Conservation (phyloP, 257 asterid genomes). For the Forsythia suspensa region DNA sequence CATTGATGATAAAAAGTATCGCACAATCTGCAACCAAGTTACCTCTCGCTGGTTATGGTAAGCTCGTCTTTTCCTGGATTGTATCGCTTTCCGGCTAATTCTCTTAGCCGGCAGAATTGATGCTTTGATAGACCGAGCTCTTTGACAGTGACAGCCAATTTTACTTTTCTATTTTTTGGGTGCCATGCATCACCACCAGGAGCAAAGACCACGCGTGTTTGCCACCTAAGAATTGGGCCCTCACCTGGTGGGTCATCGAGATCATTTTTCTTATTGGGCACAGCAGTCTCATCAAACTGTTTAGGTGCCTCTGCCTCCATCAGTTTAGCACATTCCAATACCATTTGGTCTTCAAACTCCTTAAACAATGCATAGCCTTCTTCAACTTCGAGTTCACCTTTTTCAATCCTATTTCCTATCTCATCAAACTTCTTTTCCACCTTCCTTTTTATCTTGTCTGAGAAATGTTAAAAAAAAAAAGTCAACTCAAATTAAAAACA, state of each 20-base stretch:
- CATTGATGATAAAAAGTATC: neutral
- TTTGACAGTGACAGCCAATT: slow-evolving; percentile 76
- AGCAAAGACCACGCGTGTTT: slow-evolving; percentile 68
- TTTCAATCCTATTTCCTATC: slow-evolving; percentile 75
- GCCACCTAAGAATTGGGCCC: slow-evolving; percentile 93
- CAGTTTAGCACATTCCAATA: slow-evolving; percentile 59
- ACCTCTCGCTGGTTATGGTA: slow-evolving; percentile 93
- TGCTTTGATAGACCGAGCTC: slow-evolving; percentile 80
- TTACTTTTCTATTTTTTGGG: slow-evolving; percentile 83
- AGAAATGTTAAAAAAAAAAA: slow-evolving; percentile 3
- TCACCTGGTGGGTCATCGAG: slow-evolving; percentile 82
- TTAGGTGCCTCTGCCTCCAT: slow-evolving; percentile 62
- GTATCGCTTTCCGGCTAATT: slow-evolving; percentile 79
- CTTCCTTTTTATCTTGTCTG: slow-evolving; percentile 78
- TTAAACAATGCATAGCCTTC: slow-evolving; percentile 80
- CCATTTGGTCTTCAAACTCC: slow-evolving; percentile 89
- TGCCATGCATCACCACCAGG: slow-evolving; percentile 99
- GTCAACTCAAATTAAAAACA: neutral
- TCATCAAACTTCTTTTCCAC: slow-evolving; percentile 74
- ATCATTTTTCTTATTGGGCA: slow-evolving; percentile 39
- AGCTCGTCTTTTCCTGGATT: slow-evolving; percentile 92
- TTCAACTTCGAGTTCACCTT: slow-evolving; percentile 72
- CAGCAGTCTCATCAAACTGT: slow-evolving; percentile 37
- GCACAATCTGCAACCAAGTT: neutral
- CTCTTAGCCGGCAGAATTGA: slow-evolving; percentile 76